phyloP scores from a whole-genome alignment of 768 basidiomycete genomes.

The Pluteus cervinus region DNA sequence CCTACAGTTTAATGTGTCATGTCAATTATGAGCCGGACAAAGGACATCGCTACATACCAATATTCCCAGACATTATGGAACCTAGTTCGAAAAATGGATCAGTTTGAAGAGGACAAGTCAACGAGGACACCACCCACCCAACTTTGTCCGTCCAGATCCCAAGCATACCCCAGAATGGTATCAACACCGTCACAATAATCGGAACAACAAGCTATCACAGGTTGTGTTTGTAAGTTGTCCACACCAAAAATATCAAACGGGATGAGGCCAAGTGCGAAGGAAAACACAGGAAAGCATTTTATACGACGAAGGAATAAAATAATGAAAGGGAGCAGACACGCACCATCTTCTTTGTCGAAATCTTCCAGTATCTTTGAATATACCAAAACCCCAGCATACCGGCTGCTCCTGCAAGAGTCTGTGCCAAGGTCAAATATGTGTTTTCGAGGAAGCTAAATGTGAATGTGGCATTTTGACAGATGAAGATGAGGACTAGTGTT shows the following conservation, averaged over 20 bases:
- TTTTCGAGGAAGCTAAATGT: constrained; percentile 75
- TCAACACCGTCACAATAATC: constrained; percentile 67
- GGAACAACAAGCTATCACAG: constrained; percentile 73
- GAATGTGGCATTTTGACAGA: constrained; percentile 79
- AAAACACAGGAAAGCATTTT: no score
- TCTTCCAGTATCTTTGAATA: constrained; percentile 72
- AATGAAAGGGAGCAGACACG: no score
- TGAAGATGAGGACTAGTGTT: constrained; percentile 64
- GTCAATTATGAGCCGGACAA: background rate
- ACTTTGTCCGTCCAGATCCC: constrained; percentile 74
- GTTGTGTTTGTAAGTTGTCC: no score
- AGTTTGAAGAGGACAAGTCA: constrained; percentile 1
- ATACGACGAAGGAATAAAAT: background rate
- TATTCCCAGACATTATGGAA: constrained; percentile 86
- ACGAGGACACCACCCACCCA: constrained; percentile 38
- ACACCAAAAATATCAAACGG: no score
- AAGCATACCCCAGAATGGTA: constrained; percentile 85
- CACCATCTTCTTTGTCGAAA: constrained; percentile 78
- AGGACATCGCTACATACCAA: constrained; percentile 53
- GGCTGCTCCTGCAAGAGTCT: constrained; percentile 66
- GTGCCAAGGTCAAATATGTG: constrained; percentile 70
- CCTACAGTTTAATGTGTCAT: constrained; percentile 27
- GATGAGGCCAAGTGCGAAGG: no score
- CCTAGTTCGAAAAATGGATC: constrained; percentile 18
- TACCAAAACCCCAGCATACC: constrained; percentile 80